Base-by-base conservation (phyloP, 2,329 filamentous ascomycete genomes). In the Boeremia lycopersici region DNA sequence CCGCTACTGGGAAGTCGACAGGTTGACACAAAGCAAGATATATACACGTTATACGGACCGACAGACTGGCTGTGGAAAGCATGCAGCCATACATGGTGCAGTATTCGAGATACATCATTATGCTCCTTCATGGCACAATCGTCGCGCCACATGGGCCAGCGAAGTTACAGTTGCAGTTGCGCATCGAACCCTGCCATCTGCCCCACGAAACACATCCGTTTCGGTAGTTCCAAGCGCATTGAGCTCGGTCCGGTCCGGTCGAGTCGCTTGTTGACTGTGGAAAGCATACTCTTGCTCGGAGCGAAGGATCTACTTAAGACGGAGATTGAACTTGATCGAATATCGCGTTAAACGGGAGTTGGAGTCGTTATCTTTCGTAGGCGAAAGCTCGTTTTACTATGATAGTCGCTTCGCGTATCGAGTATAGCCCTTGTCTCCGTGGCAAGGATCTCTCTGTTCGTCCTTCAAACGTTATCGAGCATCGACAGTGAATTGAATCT, bases 51-150 rank as follows among this genome's bases (percentile, higher is more conserved):
- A 12, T 19, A 23, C 8, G 10, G 9, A 5, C 41, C 26, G 46
- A 40, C 26, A 9, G n/a, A 26, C 23, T 36, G 40, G 34, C 10
- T 23, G 19, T 23, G 19, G 19, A 23, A 23, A 23, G 10, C 4
- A 12, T 4, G 23, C 15, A 35, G 34, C 26, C 12, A 23, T 19
- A 53, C 4, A 48, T 35, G 28, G 29, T 36, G 44, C 26, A 43
- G 28, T 29, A 17, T 8, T 19, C 19, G 9, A 45, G 25, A 31
- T 29, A 40, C 43, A 48, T 57, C 54, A 53, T 57, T 31, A 17
- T 12, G 34, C 39, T 34, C 40, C 43, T 53, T 40, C 30, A 53
- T 57, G 39, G 44, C 54, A 57, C 48, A 53, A 57, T 57, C 25
- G 54, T 19, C 28, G 42, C 44, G 34, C 29, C 44, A 40, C 39